A percentile compares a stretch with the other conserved stretches of the same genome.
phyloP scores from a whole-genome alignment of 129 eudicot genomes.

The Pittosporum tobira region DNA sequence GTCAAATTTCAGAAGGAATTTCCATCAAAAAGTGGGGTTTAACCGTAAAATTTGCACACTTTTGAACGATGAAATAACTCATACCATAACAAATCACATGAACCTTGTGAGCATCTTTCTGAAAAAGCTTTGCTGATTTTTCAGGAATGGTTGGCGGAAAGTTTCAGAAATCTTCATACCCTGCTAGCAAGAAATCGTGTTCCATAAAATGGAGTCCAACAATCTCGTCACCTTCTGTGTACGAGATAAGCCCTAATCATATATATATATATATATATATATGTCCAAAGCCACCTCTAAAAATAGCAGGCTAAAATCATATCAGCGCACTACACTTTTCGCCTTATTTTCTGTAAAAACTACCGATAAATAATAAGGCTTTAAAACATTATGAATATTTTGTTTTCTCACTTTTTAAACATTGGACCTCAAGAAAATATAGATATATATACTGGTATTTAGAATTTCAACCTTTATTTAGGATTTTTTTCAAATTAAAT shows the following conservation, averaged over 20 bases:
- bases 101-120: neutral
- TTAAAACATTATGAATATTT: no score
- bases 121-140: neutral
- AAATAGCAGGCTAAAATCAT: constrained; percentile 27
- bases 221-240: constrained; percentile 5
- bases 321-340: constrained; percentile 18
- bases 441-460: no score
- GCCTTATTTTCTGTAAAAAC: constrained; percentile 27
- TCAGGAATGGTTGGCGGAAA: neutral
- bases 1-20: neutral
- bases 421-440: no score
- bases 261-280: no score
- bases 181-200: constrained; percentile 16
- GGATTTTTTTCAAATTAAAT: no score
- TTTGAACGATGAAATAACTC: neutral
- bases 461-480: no score
- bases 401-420: no score
- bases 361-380: neutral
- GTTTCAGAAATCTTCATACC: neutral
- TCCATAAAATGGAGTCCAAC: neutral
- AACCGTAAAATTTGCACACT: no score
- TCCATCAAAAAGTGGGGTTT: neutral
- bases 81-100: neutral
- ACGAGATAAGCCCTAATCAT: constrained; percentile 12
- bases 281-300: constrained; percentile 32